Evolutionary conservation across 2,329 filamentous ascomycete species (phyloP).

Genomic region (Daldinia sp.): DNA sequence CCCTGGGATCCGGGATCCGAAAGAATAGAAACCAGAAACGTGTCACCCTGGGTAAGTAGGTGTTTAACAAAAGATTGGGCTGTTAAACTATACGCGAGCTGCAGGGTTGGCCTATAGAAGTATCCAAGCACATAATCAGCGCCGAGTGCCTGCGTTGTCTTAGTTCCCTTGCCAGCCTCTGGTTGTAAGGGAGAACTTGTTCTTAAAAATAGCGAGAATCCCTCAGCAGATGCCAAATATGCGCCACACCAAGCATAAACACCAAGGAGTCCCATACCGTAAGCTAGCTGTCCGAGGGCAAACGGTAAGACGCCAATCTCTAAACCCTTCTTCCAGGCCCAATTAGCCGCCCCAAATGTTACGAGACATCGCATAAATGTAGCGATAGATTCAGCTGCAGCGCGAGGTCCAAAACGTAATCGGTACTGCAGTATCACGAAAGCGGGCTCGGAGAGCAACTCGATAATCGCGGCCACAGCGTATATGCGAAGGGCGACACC

Average conservation of each 20-base stretch:
- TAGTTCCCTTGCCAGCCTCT: conserved; percentile 1
- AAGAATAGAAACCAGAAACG: conserved; percentile 82
- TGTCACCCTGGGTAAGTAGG: conserved; percentile 91
- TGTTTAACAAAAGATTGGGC: conserved; percentile 92
- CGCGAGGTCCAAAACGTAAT: conserved; percentile 81
- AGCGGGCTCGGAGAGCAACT: conserved; percentile 85
- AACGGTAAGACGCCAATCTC: conserved; percentile 85
- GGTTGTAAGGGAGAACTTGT: conserved; percentile 45
- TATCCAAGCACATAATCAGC: conserved; percentile 61
- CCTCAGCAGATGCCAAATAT: conserved; percentile 60
- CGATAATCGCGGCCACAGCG: conserved; percentile 67
- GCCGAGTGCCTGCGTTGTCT: not conserved
- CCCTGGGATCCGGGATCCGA: conserved; percentile 84
- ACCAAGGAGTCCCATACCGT: conserved; percentile 71
- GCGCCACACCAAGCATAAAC: conserved; percentile 74
- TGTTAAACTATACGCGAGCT: conserved; percentile 82
- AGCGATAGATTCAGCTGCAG: conserved; percentile 81
- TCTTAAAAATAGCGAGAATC: conserved; percentile 73
- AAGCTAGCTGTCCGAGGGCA: conserved; percentile 83
- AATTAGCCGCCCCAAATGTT: conserved; percentile 76
- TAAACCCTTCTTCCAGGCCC: conserved; percentile 60
- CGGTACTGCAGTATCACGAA: conserved; percentile 88
- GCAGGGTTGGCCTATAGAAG: conserved; percentile 75
- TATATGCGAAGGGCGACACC: conserved; percentile 62
- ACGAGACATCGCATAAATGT: conserved; percentile 79